These are phyloP conservation scores for Tetratostichococcus sp. DNA, from an alignment of 139 green algal genomes.

Conservation along the genomic window DNA sequence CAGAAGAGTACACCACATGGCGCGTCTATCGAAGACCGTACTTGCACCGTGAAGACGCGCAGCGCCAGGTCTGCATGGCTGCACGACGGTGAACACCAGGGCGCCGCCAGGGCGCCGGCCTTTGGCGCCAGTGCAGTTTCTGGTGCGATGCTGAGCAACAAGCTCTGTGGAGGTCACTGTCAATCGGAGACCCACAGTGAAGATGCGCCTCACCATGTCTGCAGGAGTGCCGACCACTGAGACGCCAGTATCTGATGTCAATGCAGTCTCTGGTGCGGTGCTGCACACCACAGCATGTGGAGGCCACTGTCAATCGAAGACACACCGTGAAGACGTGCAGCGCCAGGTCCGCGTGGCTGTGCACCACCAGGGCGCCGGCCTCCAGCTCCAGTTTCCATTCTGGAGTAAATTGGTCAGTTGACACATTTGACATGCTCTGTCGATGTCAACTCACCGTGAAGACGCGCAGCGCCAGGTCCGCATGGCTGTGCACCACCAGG, in stretches of 20 bases:
- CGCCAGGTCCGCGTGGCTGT: constrained; percentile 33
- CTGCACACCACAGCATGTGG: no score
- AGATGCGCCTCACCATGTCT: constrained; percentile 31
- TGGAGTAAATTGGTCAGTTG: no score
- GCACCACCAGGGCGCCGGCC: constrained; percentile 30
- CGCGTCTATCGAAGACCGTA: no score
- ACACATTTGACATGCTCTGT: no score
- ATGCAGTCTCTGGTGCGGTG: no score
- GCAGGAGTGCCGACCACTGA: no score
- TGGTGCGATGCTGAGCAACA: no score
- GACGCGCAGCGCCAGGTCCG: constrained; percentile 20
- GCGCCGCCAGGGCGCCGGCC: constrained; percentile 29
- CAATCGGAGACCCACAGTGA: constrained; percentile 18
- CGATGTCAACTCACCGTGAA: constrained; percentile 1
- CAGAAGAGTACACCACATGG: no score
- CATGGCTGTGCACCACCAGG: constrained; percentile 34
- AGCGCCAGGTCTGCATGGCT: constrained; percentile 33
- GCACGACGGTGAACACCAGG: constrained; percentile 39
- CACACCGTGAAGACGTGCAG: constrained; percentile 24
- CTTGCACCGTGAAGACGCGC: constrained; percentile 15
- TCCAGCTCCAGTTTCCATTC: constrained; percentile 10
- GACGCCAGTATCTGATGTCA: no score
- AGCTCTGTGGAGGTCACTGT: no score
- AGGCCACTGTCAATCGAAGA: no score
- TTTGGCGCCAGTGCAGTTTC: constrained; percentile 12